Evolutionary conservation across 768 basidiomycete species (phyloP).

Genomic region (Gyrodon lividus): DNA sequence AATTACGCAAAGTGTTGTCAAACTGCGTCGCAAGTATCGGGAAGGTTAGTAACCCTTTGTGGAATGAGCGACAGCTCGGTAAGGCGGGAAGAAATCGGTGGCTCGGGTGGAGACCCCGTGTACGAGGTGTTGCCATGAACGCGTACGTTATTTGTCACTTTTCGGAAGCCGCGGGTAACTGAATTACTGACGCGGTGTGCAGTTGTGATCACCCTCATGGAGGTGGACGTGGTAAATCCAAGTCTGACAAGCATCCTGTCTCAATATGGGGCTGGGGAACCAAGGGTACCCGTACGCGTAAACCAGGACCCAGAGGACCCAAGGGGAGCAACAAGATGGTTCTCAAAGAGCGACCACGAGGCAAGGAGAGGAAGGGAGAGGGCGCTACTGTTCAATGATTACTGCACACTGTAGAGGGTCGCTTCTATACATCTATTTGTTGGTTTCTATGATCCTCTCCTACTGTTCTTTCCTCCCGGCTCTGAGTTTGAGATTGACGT

Average conservation of each 20-base stretch:
- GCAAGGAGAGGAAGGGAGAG: slow-evolving; percentile 45
- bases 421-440: neutral
- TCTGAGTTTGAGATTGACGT: neutral
- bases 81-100: slow-evolving; percentile 91
- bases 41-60: slow-evolving; percentile 85
- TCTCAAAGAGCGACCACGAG: slow-evolving; percentile 79
- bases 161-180: neutral
- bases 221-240: slow-evolving; percentile 96
- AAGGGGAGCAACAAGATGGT: slow-evolving; percentile 92
- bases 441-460: neutral
- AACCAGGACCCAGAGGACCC: slow-evolving; percentile 87
- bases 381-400: neutral
- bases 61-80: slow-evolving; percentile 81
- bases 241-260: slow-evolving; percentile 92
- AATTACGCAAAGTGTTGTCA: slow-evolving; percentile 81
- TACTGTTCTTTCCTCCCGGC: too few species aligned
- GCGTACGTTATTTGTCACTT: slow-evolving; percentile 50
- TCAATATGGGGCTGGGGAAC: slow-evolving; percentile 93
- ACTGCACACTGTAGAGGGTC: slow-evolving; percentile 1
- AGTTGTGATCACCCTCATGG: slow-evolving; percentile 94
- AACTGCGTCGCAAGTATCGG: slow-evolving; percentile 89
- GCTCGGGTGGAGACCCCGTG: slow-evolving; percentile 81
- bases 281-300: slow-evolving; percentile 90
- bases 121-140: slow-evolving; percentile 97
- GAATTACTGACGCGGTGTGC: slow-evolving; percentile 5